These are phyloP conservation scores for Epichloe aotearoae DNA, from an alignment of 2,329 filamentous ascomycete genomes.

Conservation along the genomic window DNA sequence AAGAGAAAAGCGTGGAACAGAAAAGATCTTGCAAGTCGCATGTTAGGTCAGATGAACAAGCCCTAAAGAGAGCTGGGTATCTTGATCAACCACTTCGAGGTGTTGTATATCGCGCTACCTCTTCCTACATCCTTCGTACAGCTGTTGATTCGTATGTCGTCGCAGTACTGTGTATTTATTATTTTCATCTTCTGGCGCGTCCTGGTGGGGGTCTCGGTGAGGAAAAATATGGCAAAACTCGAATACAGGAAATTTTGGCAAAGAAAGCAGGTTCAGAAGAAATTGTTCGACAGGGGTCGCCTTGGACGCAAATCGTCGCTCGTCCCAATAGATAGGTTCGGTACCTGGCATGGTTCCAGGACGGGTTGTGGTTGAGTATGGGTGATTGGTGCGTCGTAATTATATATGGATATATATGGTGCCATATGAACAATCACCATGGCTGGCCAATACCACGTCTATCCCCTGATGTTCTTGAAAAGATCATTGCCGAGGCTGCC, in stretches of 20 bases:
- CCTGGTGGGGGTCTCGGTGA: not conserved
- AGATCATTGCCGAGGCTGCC: slow-evolving; percentile 37
- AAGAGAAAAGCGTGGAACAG: slow-evolving; percentile 6
- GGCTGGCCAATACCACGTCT: not conserved
- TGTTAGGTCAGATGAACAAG: slow-evolving; percentile 21
- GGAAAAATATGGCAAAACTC: not conserved
- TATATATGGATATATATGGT: not conserved
- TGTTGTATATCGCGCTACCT: slow-evolving; percentile 8
- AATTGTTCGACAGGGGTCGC: slow-evolving; percentile 4
- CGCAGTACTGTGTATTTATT: not conserved
- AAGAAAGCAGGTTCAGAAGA: slow-evolving; percentile 8
- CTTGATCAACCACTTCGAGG: slow-evolving; percentile 20
- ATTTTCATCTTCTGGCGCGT: not conserved
- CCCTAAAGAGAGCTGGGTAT: slow-evolving; percentile 26
- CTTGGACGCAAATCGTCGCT: slow-evolving; percentile 13
- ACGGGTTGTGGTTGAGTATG: not conserved
- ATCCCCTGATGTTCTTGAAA: slow-evolving; percentile 46
- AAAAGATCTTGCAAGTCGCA: slow-evolving; percentile 2
- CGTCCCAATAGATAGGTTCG: slow-evolving; percentile 12
- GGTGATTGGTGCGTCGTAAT: not conserved
- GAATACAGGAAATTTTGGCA: slow-evolving; percentile 2
- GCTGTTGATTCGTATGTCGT: slow-evolving; percentile 1
- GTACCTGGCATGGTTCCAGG: not conserved
- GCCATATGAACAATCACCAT: not conserved
- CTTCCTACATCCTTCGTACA: not conserved